Base-by-base conservation (phyloP, 192 early-diverging fungal genomes). In the Rhizophagus prolifer region DNA sequence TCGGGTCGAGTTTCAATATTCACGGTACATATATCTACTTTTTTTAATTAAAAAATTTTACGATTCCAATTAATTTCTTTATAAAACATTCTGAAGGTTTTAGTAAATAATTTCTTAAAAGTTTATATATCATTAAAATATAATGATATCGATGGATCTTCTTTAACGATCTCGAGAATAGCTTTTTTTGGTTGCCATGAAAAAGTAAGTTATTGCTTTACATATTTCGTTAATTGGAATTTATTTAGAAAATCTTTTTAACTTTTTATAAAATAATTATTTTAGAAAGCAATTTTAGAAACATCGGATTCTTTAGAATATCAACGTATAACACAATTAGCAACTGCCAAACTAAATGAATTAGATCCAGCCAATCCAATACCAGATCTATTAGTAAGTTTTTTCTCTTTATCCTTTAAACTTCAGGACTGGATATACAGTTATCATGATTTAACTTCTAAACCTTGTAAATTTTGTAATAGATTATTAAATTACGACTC, bases 311-410 rank as follows among this genome's bases (percentile, higher is more conserved):
- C 31, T 13, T 36, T 61, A 13, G 72, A 38, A 38, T 74, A 41
- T 61, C 72, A 74, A 60, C 54, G 59, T 14, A 74, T 74, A 38
- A 74, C 72, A 3, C 72, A 74, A 61, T n/a, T 74, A n/a, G 72
- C 46, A 74, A 12, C 60, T 9, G 30, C 59, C 9, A 54, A 26
- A 61, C 44, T 74, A 34, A 74, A 74, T 41, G 58, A 74, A 13
- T 74, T 74, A 13, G 72, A 74, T 38, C 21, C 16, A 23, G 44
- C 1, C 23, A 36, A 74, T 44, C 58, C 72, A 19, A 59, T 74
- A 23, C 30, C 19, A n/a, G 46, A 74, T 10, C 46, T 74, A n/a
- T 12, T 74, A 16, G 72, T 74, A 74, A 61, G 28, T 61, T 60
- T 34, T 34, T 60, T 61, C 61, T 34, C 1, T 19, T 13, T 44